A percentile compares a stretch with the other conserved stretches of the same genome.
Evolutionary conservation across 2,329 filamentous ascomycete species (phyloP).

Genomic region (Trichoderma gracile): DNA sequence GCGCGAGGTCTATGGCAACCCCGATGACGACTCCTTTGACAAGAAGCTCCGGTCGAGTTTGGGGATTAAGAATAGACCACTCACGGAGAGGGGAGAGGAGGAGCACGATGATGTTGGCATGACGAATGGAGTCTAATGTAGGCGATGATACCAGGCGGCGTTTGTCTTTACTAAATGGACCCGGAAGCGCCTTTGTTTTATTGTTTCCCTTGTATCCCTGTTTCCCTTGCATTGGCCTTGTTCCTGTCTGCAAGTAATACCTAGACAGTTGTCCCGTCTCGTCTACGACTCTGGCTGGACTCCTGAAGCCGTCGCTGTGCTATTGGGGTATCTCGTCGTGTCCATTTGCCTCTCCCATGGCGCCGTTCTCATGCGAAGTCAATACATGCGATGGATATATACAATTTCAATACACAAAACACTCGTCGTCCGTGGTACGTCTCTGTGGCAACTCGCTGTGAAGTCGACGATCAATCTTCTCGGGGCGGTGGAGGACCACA

Average conservation of each 20-base stretch:
- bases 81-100: conserved; percentile 33
- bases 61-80: conserved; percentile 46
- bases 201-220: too few relatives aligned
- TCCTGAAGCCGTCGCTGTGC: background rate
- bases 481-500: conserved; percentile 58
- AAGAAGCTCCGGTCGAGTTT: conserved; percentile 63
- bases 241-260: background rate
- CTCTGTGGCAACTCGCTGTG: background rate
- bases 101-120: conserved; percentile 28
- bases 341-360: background rate
- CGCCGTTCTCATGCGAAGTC: conserved; percentile 2
- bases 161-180: background rate
- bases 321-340: conserved; percentile 16
- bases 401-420: background rate
- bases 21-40: conserved; percentile 56
- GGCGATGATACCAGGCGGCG: background rate
- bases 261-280: background rate
- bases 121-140: conserved; percentile 20
- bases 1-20: conserved; percentile 57
- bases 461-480: conserved; percentile 47
- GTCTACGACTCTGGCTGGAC: background rate
- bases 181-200: background rate
- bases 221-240: background rate
- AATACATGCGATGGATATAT: background rate
- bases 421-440: background rate